phyloP scores from a whole-genome alignment of 2,329 filamentous ascomycete species.

The Pestalotiopsis sp. region DNA sequence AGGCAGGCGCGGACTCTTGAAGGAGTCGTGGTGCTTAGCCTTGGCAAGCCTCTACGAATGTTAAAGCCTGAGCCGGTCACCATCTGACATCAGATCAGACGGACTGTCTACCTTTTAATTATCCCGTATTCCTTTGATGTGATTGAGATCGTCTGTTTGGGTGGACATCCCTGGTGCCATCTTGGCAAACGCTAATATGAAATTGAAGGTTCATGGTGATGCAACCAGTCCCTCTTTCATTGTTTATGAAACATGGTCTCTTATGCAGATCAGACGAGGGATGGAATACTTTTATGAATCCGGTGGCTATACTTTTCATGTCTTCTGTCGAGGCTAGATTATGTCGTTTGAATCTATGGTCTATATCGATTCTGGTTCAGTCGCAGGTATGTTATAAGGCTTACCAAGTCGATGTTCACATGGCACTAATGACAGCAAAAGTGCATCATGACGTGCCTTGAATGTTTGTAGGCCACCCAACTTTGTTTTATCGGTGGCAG shows the following conservation, averaged over 20 bases:
- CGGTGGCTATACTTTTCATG: neutral
- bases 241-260: neutral
- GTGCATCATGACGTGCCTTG: too few relatives aligned
- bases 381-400: too few relatives aligned
- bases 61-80: neutral
- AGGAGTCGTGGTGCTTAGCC: neutral
- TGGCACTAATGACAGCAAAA: too few relatives aligned
- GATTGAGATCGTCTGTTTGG: neutral
- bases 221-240: neutral
- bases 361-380: too few relatives aligned
- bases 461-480: too few relatives aligned
- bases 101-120: neutral
- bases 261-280: neutral
- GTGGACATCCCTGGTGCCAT: neutral
- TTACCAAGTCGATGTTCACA: too few relatives aligned
- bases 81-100: conserved; percentile 8
- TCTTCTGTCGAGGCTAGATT: neutral
- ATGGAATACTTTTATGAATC: neutral
- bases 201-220: neutral
- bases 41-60: neutral
- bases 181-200: conserved; percentile 1
- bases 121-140: neutral
- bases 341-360: too few relatives aligned
- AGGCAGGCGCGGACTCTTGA: neutral
- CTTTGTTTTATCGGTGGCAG: too few relatives aligned